phyloP scores from a whole-genome alignment of 2,329 filamentous ascomycete genomes.

The Periconia sp. region DNA sequence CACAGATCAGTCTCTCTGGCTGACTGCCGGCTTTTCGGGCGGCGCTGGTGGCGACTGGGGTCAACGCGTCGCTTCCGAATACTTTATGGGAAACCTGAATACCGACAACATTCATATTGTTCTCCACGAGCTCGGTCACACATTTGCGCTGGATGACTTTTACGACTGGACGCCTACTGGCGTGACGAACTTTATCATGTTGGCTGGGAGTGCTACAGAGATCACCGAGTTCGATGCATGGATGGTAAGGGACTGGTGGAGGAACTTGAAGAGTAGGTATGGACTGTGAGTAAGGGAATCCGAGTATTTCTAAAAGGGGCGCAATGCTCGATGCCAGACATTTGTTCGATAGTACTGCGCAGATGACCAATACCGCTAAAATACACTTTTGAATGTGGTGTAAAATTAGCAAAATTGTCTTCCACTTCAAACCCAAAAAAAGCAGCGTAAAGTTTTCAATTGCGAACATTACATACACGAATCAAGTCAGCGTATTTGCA shows the following conservation, averaged over 20 bases:
- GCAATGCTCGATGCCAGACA: no score
- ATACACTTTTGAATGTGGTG: no score
- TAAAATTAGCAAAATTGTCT: no score
- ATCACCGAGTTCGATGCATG: conserved; percentile 59
- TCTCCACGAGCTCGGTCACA: conserved; percentile 55
- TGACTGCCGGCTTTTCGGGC: conserved; percentile 54
- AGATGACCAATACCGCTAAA: no score
- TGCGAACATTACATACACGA: no score
- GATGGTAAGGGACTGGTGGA: conserved; percentile 59
- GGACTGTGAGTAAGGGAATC: no score
- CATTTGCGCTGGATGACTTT: conserved; percentile 53
- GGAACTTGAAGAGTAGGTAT: conserved; percentile 36
- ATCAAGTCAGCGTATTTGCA: no score
- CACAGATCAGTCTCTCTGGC: conserved; percentile 55
- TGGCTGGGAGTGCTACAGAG: conserved; percentile 49
- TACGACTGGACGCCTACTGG: conserved; percentile 55
- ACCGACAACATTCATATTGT: conserved; percentile 52
- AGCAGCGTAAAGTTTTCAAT: no score
- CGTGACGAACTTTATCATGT: conserved; percentile 54
- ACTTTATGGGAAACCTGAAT: conserved; percentile 49
- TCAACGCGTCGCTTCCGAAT: conserved; percentile 53
- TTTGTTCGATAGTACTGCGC: no score
- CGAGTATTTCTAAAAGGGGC: no score
- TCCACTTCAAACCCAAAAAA: no score
- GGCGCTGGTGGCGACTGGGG: conserved; percentile 58